phyloP scores from a whole-genome alignment of 139 green algal species.

The Zygnema cylindricum region DNA sequence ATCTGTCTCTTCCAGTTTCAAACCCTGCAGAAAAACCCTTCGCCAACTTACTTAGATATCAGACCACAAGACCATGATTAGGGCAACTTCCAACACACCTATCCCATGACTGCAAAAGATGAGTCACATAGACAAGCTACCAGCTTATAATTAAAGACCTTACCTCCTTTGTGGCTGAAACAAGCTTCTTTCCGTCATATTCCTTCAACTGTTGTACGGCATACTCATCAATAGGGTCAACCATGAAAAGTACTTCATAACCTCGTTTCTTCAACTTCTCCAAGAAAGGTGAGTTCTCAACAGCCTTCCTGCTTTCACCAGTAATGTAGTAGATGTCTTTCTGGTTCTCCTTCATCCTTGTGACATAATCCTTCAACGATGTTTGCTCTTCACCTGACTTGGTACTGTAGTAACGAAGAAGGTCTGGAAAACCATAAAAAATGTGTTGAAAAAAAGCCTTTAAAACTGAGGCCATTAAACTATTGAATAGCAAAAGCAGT shows the following conservation, averaged over 20 bases:
- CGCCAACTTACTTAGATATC: too few species aligned
- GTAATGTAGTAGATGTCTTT: constrained; percentile 99
- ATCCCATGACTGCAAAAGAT: too few species aligned
- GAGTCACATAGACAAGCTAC: too few species aligned
- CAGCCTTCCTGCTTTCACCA: constrained; percentile 91
- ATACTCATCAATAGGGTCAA: constrained; percentile 99
- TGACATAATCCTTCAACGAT: constrained; percentile 99
- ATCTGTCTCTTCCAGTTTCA: constrained; percentile 74
- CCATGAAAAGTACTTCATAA: constrained; percentile 99
- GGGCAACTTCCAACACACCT: too few species aligned
- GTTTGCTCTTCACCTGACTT: constrained; percentile 98
- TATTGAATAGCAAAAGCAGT: too few species aligned
- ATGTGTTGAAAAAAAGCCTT: too few species aligned
- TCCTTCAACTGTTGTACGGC: constrained; percentile 99
- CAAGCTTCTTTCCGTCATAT: constrained; percentile 99
- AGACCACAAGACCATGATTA: too few species aligned
- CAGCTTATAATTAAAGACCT: too few species aligned
- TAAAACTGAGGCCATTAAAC: too few species aligned
- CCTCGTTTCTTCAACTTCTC: constrained; percentile 96
- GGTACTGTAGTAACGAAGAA: constrained; percentile 93
- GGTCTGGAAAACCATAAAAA: constrained; percentile 73
- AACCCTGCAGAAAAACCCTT: constrained; percentile 45
- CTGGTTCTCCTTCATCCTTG: constrained; percentile 99
- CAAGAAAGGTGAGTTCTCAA: constrained; percentile 99
- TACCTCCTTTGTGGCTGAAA: constrained; percentile 95